Base-by-base conservation (phyloP, 2,329 filamentous ascomycete genomes). In the Plectosphaerella cucumerina region DNA sequence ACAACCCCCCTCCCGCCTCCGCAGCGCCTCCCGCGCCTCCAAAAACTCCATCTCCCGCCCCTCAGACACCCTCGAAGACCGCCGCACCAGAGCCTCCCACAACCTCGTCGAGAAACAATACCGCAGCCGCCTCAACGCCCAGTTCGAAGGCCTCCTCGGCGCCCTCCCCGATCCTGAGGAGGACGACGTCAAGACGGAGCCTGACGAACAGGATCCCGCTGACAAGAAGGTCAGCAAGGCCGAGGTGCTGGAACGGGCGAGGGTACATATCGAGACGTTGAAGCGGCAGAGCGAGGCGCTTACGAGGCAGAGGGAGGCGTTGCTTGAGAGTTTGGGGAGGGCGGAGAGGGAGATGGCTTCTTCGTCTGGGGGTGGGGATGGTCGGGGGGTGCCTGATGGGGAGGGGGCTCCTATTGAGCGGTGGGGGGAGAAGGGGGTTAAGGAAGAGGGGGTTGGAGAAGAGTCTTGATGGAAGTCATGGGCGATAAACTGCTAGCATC, bases 171-270 rank as follows among this genome's bases (percentile, higher is more conserved):
- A 64, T 17, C 45, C 48, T 23, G 48, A 50, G 23, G 50, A 49
- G 22, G 53, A 47, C 47, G 50, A 55, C 41, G 44, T 51, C 31
- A 54, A 50, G 47, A 18, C 26, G 14, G 44, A 23, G 6, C 4
- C 12, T 20, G 39, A n/a, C 3, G 63, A 65, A n/a, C 42, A 54
- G 52, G 54, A 55, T 20, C 43, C 26, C n/a, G 33, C 18, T 14
- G 45, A 47, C 31, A 58, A 54, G 21, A 60, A 61, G n/a, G 56
- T 66, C 21, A 70, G 66, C 55, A 70, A 70, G 50, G 65, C 60
- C 9, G 66, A 70, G 49, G 66, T 70, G 5, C 50, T 70, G 26
- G 67, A 69, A 35, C 58, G 67, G 56, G 66, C 67, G 33, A 60
- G 62, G 12, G 53, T 57, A 44, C 64, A 69, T 47, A 70, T 70